Conservation (phyloP, 176 grass and related monocot genomes). For the Paspalum notatum region DNA sequence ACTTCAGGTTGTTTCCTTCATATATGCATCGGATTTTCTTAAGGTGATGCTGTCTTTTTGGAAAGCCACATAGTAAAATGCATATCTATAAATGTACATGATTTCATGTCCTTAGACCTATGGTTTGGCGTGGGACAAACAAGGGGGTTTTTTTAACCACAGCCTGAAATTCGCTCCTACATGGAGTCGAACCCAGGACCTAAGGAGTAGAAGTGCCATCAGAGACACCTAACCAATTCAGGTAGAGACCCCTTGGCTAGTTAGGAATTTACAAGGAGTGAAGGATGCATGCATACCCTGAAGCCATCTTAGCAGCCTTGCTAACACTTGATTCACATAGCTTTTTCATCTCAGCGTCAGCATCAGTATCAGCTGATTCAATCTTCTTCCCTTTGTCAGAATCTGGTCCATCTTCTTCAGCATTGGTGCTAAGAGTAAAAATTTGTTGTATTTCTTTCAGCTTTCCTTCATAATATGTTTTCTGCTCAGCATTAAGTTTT, state of each 20-base stretch:
- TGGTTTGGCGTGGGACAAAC: no score
- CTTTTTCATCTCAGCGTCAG: slow-evolving; percentile 86
- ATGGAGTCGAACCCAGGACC: no score
- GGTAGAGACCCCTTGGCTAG: no score
- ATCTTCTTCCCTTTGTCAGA: slow-evolving; percentile 84
- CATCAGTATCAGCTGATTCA: slow-evolving; percentile 63
- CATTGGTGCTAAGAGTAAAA: slow-evolving; percentile 68
- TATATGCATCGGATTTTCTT: slow-evolving; percentile 1
- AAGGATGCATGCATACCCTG: slow-evolving; percentile 61
- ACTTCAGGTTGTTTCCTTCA: slow-evolving; percentile 8
- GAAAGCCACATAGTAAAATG: slow-evolving; percentile 7
- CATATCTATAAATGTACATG: slow-evolving; percentile 1
- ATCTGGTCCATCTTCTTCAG: slow-evolving; percentile 76
- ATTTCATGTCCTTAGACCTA: no score
- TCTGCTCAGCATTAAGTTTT: slow-evolving; percentile 81
- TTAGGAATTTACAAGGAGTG: slow-evolving; percentile 18
- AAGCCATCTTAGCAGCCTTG: slow-evolving; percentile 96
- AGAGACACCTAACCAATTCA: no score
- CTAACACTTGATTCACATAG: slow-evolving; percentile 84
- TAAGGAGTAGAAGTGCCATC: no score
- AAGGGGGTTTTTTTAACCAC: no score
- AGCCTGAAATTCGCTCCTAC: no score
- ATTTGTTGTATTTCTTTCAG: slow-evolving; percentile 81
- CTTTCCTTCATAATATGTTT: slow-evolving; percentile 78
- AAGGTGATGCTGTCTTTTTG: background rate